Base-by-base conservation (phyloP, 371 early-diverging fungal genomes). In the Smittium culicis region DNA sequence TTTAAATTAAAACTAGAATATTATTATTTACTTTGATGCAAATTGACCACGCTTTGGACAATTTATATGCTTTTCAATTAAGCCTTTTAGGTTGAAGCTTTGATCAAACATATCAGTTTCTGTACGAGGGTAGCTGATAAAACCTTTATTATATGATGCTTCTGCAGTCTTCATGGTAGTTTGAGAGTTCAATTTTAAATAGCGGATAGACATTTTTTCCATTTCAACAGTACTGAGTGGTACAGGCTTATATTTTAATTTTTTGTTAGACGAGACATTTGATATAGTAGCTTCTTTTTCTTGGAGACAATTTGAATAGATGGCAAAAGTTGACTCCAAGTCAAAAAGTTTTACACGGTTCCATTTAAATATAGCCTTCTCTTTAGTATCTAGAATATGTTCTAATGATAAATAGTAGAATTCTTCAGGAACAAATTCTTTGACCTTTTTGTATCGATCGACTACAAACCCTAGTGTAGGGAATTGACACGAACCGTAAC, bases 401-500 rank as follows among this genome's bases (percentile, higher is more conserved):
- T 74, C 71, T 56, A 93, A 74, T 32, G 86, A 82, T 35, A 99
- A 83, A 35, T 85, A 85, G 94, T 94, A 99, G 72, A 96, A 99
- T 0, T 71, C 69, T 72, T 99, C 99, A 1, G 89, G 82, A 1
- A 90, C 83, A 82, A 99, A 99, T 27, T 83, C 79, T 65, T 91
- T 77, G 0, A 85, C 85, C 54, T 84, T 80, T 54, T 80, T 76
- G 67, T 85, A 95, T 69, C 92, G 86, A 66, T 98, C 96, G 3
- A 99, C 99, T 0, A 99, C 94, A 81, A 99, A 99, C 0, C 99
- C 98, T 3, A 99, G 77, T 0, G 99, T 99, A 1, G 99, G 99
- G 64, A 99, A 98, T 74, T 99, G 99, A 77, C 99, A 99, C 2
- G 95, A 84, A 0, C 99, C 99, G 79, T 92, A 99, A 70, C 93